phyloP scores from a whole-genome alignment of 2,329 filamentous ascomycete species.

The Colletotrichum agaves region DNA sequence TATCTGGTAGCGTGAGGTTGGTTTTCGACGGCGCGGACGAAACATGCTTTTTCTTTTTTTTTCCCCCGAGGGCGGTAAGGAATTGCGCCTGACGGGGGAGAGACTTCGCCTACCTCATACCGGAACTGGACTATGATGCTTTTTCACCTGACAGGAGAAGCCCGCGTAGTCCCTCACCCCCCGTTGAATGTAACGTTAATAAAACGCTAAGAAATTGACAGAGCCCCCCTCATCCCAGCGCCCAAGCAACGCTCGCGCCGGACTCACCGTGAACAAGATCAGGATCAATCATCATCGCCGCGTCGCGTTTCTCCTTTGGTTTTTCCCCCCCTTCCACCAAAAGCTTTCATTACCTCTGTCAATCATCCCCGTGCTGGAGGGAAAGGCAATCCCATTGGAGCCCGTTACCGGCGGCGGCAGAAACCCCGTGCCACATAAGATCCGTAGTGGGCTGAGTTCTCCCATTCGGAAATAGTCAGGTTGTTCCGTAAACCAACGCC shows the following conservation, averaged over 20 bases:
- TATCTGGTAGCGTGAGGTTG: neutral
- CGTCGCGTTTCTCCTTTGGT: too few species aligned
- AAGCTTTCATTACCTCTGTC: neutral
- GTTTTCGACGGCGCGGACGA: too few species aligned
- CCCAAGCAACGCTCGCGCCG: neutral
- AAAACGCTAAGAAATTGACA: constrained; percentile 15
- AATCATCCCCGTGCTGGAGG: neutral
- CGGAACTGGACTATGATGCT: neutral
- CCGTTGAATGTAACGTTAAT: constrained; percentile 26
- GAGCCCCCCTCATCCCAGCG: neutral
- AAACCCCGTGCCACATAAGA: too few species aligned
- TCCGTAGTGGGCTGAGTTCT: neutral
- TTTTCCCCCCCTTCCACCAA: too few species aligned
- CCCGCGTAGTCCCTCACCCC: neutral
- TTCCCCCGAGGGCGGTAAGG: too few species aligned
- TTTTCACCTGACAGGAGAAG: too few species aligned
- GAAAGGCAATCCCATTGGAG: too few species aligned
- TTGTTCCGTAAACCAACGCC: neutral
- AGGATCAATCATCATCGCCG: too few species aligned
- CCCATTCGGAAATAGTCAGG: neutral
- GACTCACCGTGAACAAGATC: neutral
- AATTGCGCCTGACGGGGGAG: neutral
- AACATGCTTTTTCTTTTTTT: too few species aligned
- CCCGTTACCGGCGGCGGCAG: too few species aligned
- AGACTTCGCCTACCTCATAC: neutral